Percentiles rank a stretch among this genome's conserved stretches.
phyloP scores from a whole-genome alignment of 129 eudicot genomes.

The Centella asiatica region DNA sequence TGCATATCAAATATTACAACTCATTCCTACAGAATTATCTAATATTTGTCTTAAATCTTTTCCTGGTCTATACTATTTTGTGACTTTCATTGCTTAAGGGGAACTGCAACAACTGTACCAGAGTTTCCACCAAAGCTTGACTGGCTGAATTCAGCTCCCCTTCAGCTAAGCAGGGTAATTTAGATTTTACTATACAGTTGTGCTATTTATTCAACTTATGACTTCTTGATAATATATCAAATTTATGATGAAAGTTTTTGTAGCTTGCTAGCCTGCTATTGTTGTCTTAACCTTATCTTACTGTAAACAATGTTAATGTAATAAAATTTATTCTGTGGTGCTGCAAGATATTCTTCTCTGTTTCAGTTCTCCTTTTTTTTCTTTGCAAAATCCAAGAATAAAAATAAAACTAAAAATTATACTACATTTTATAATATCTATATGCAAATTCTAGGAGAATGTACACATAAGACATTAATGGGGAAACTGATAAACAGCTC shows the following conservation, averaged over 20 bases:
- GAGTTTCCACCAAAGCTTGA: slow-evolving; percentile 96
- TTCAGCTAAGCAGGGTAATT: slow-evolving; percentile 84
- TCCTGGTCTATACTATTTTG: slow-evolving; percentile 3
- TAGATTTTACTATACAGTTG: background rate
- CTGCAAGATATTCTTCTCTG: background rate
- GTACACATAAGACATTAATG: background rate
- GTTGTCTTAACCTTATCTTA: background rate
- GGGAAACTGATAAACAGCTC: background rate
- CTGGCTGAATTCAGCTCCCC: slow-evolving; percentile 94
- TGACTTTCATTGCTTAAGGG: slow-evolving; percentile 31
- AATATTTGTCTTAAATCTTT: background rate
- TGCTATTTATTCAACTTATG: background rate
- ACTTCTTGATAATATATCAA: background rate
- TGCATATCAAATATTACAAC: background rate
- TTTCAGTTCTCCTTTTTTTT: background rate
- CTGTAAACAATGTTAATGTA: background rate
- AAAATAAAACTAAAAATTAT: no score
- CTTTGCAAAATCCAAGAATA: no score
- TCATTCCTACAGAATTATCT: background rate
- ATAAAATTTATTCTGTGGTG: background rate
- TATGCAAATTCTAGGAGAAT: slow-evolving; percentile 1
- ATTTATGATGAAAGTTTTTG: background rate
- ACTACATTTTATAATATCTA: background rate
- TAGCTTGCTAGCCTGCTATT: no score
- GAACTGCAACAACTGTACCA: slow-evolving; percentile 56